Percentiles rank a stretch among this genome's conserved stretches.
Conservation (phyloP, 768 basidiomycete genomes). For the Tylopilus subfusipes region DNA sequence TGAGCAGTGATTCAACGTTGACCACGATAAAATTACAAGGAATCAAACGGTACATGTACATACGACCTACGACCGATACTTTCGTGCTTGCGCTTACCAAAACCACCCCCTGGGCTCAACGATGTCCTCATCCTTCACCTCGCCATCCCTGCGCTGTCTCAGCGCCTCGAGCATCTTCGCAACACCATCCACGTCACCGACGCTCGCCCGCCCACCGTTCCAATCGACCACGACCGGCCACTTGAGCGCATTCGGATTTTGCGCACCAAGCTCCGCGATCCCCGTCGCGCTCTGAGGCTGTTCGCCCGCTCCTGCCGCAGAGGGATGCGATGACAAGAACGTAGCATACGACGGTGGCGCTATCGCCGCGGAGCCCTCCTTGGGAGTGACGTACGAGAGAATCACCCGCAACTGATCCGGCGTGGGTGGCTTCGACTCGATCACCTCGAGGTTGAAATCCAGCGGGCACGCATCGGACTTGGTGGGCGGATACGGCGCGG, state of each 20-base stretch:
- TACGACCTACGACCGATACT: too few relatives aligned
- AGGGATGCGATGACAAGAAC: constrained; percentile 65
- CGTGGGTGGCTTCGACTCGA: constrained; percentile 62
- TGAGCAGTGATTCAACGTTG: neutral
- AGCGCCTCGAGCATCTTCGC: constrained; percentile 60
- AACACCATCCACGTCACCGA: constrained; percentile 72
- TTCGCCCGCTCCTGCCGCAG: constrained; percentile 35
- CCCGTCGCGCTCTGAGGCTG: constrained; percentile 41
- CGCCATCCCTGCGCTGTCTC: constrained; percentile 65
- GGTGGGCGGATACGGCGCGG: constrained; percentile 57
- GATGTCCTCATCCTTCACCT: constrained; percentile 42
- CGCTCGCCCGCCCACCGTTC: constrained; percentile 57
- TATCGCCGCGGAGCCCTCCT: constrained; percentile 28
- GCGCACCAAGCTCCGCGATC: constrained; percentile 47
- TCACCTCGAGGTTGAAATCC: constrained; percentile 66
- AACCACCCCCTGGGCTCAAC: constrained; percentile 57
- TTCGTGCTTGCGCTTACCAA: constrained; percentile 24
- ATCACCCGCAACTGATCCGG: constrained; percentile 68
- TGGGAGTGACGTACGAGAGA: constrained; percentile 47
- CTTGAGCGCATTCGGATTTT: constrained; percentile 59
- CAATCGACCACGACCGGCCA: constrained; percentile 85
- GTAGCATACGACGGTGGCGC: constrained; percentile 25
- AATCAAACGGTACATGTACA: neutral
- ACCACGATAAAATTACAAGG: neutral
- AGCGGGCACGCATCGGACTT: constrained; percentile 49